Percentiles rank a stretch among this genome's conserved stretches.
Evolutionary conservation across 2,329 filamentous ascomycete species (phyloP).

Genomic region (Penicillium expansum): DNA sequence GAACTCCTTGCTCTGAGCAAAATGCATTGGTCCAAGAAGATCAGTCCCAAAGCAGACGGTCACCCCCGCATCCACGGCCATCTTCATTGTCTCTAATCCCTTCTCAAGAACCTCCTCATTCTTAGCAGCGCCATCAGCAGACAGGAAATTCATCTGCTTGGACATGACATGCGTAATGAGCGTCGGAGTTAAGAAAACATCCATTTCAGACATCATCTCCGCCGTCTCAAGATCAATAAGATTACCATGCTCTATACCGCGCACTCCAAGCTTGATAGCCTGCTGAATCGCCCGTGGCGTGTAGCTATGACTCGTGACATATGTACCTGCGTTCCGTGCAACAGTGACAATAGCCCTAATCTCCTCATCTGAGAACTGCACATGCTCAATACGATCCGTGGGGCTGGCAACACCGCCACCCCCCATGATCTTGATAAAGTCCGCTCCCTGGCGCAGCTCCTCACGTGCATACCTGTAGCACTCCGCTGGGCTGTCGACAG

Average conservation of each 20-base stretch:
- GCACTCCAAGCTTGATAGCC: slow-evolving; percentile 55
- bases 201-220: slow-evolving; percentile 50
- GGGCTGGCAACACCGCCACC: slow-evolving; percentile 57
- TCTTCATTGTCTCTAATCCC: slow-evolving; percentile 48
- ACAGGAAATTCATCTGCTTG: slow-evolving; percentile 34
- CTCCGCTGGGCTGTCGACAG: slow-evolving; percentile 56
- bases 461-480: slow-evolving; percentile 55
- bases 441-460: slow-evolving; percentile 55
- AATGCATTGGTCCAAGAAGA: slow-evolving; percentile 51
- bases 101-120: slow-evolving; percentile 50
- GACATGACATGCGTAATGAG: slow-evolving; percentile 53
- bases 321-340: slow-evolving; percentile 50
- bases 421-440: slow-evolving; percentile 63
- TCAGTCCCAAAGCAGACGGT: slow-evolving; percentile 58
- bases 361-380: slow-evolving; percentile 59
- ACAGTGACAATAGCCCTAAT: slow-evolving; percentile 54
- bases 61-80: slow-evolving; percentile 53
- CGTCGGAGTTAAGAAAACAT: slow-evolving; percentile 54
- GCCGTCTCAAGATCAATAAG: slow-evolving; percentile 47
- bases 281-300: slow-evolving; percentile 55
- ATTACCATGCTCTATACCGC: slow-evolving; percentile 56
- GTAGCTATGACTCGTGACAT: slow-evolving; percentile 59
- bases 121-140: slow-evolving; percentile 46
- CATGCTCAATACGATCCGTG: slow-evolving; percentile 53
- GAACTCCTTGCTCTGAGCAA: slow-evolving; percentile 53